phyloP scores from a whole-genome alignment of 306 rosid genomes.

The Astragalus glycyphyllos region DNA sequence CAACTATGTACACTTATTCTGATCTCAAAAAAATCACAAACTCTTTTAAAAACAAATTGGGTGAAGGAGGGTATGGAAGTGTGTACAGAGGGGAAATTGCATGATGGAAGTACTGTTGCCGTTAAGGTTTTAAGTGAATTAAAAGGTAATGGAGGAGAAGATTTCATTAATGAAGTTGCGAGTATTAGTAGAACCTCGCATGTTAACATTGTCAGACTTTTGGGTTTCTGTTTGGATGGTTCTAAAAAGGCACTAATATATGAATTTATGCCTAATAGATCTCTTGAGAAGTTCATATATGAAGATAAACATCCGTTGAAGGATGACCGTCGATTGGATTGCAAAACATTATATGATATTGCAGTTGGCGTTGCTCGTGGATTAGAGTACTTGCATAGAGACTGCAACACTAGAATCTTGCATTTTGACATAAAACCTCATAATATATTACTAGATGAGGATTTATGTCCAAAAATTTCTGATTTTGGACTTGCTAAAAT shows the following conservation, averaged over 20 bases:
- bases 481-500: slow-evolving; percentile 49
- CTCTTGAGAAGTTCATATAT: slow-evolving; percentile 39
- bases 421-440: slow-evolving; percentile 50
- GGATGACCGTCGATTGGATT: background rate
- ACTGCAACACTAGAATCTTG: slow-evolving; percentile 36
- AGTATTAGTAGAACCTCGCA: slow-evolving; percentile 45
- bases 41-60: slow-evolving; percentile 47
- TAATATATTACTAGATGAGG: slow-evolving; percentile 26
- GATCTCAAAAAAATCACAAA: slow-evolving; percentile 36
- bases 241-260: slow-evolving; percentile 38
- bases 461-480: slow-evolving; percentile 37
- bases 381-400: slow-evolving; percentile 36
- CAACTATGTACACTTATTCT: slow-evolving; percentile 25
- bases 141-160: slow-evolving; percentile 43
- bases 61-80: slow-evolving; percentile 47
- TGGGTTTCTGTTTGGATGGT: slow-evolving; percentile 32
- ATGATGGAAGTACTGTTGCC: slow-evolving; percentile 44
- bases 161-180: slow-evolving; percentile 55
- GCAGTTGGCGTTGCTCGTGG: slow-evolving; percentile 42
- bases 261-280: slow-evolving; percentile 38
- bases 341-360: slow-evolving; percentile 37
- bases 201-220: slow-evolving; percentile 39
- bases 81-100: slow-evolving; percentile 55
- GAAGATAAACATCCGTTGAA: background rate
- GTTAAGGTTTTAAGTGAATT: slow-evolving; percentile 46